Base-by-base conservation (phyloP, 179 eudicot genomes). In the Silene coronaria region DNA sequence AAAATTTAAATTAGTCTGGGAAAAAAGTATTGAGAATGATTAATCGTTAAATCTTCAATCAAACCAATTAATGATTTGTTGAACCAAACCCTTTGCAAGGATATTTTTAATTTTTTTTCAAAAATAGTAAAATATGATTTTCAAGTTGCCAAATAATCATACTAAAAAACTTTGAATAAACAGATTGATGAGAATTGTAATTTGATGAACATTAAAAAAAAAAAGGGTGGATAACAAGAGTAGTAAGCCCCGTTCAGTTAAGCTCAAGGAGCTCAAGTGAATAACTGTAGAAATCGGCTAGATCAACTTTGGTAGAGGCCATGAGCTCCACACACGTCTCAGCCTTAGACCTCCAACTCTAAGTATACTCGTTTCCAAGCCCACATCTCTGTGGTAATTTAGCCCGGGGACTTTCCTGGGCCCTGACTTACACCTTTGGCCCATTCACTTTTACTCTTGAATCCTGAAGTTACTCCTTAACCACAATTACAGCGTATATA, bases 341-440 rank as follows among this genome's bases (percentile, higher is more conserved):
- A 59, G 83, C 80, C 77, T n/a, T 6, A 70, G 1, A 10, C 28
- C 66, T 11, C 58, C 34, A 24, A 6, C 80, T 4, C 69, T 36
- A 69, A 80, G 70, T 7, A 21, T 51, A 27, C 78, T 30, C 61
- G 78, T 69, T 69, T 21, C 70, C 68, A 24, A 45, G 81, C 51
- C 81, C 78, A 77, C 78, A 81, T 77, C 84, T 81, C 78, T 77
- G 78, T 17, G 81, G 76, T 1, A 5, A 0, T 0, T 51, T 2
- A 16, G 68, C 84, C 75, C 81, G 81, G 81, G 76, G 78, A 81
- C 84, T 81, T 81, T 81, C 81, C 78, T 55, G 81, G 76, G 70
- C 70, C 76, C 0, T 22, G 36, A 30, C 51, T 21, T 4, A 6
- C 32, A 45, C 72, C 60, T 51, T 6, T 0, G 7, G 72, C 78